Evolutionary conservation across 2,329 filamentous ascomycete genomes (phyloP), one percentile per base, ranked within the genome.

Genomic region (Atkinsonella texensis): DNA sequence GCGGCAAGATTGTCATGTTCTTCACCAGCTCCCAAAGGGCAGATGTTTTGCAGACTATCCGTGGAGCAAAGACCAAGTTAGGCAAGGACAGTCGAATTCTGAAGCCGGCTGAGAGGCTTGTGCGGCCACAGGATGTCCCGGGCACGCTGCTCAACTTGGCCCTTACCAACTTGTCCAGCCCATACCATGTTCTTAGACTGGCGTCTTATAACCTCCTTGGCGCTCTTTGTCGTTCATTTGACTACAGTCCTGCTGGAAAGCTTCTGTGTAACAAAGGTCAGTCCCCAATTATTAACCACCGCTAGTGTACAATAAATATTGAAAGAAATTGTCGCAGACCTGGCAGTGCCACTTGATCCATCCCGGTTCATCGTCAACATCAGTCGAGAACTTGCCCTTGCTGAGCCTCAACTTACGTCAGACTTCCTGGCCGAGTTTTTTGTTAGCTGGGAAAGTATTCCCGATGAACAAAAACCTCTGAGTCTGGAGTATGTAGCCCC

Each of bases 391-490:
- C 68, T 86, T 15, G 81, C 83, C 9, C 65, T 70, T 32, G 75
- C 80, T 18, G 82, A 86, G 59, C 80, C 83, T 20, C 81, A 84
- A 57, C 71, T 86, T 8, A 85, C 83, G 0, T 76, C 75, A 8
- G 83, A 86, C 59, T 86, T 86, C 58, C 60, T 86, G 40, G 84
- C 82, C n/a, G 83, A 85, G 59, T 86, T 86, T 60, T 85, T 86
- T 53, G 80, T 84, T 23, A 80, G 82, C 17, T 86, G 83, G 83
- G 81, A 84, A 57, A 84, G 81, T 59, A 82, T 85, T 58, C 75
- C 79, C 1, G 77, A 83, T 35, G 78, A 84, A 52, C 83, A 86
- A 60, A 80, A 83, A 57, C 79, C 81, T 1, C 62, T 85, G 23
- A 83, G 81, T 57, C 70, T 86, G 32, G 77, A 81, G 6, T 86